These are phyloP conservation scores for Falciphora oryzae DNA, from an alignment of 2,329 filamentous ascomycete species.

Conservation along the genomic window DNA sequence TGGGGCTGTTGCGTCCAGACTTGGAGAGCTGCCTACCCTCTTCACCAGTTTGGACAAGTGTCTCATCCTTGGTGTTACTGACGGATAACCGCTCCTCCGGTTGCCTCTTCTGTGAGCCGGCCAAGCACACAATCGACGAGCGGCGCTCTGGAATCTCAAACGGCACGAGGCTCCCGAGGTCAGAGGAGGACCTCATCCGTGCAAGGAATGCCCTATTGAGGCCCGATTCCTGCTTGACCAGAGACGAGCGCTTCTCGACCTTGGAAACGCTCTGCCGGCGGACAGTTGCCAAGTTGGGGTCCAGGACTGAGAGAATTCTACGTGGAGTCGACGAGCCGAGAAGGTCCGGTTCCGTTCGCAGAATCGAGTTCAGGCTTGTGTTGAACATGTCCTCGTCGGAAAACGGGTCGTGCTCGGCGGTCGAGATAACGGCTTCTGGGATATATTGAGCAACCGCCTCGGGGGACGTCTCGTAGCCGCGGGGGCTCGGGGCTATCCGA, in stretches of 20 bases:
- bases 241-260: neutral
- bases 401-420: neutral
- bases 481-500: neutral
- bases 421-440: neutral
- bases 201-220: neutral
- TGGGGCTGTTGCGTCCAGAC: neutral
- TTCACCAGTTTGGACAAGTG: neutral
- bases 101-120: neutral
- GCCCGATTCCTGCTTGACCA: slow-evolving; percentile 1
- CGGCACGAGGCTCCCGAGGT: neutral
- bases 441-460: neutral
- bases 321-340: slow-evolving; percentile 4
- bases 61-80: neutral
- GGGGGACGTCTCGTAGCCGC: neutral
- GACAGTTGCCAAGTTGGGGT: neutral
- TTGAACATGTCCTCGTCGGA: slow-evolving; percentile 6
- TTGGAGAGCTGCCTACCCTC: neutral
- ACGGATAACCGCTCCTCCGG: neutral
- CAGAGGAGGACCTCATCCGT: neutral
- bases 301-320: neutral
- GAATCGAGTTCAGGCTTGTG: slow-evolving; percentile 1
- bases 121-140: neutral
- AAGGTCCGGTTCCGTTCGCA: neutral
- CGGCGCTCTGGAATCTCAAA: neutral
- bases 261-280: neutral